Percentiles rank a stretch among this genome's conserved stretches.
Evolutionary conservation across 805 yeast genomes (phyloP).

Genomic region (Ogataea pini): DNA sequence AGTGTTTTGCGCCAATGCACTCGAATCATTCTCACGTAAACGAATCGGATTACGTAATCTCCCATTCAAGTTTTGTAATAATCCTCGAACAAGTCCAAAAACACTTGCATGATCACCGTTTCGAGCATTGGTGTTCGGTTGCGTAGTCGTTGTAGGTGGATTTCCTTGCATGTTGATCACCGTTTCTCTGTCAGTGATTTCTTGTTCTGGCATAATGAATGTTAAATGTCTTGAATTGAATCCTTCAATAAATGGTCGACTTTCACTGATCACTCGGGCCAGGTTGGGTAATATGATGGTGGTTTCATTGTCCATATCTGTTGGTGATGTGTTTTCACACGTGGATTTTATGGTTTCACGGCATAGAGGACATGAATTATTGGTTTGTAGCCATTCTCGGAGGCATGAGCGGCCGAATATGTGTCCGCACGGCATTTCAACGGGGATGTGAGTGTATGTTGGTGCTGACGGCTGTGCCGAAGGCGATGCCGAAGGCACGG

Average conservation of each 20-base stretch:
- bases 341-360: slow-evolving; percentile 51
- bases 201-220: slow-evolving; percentile 35
- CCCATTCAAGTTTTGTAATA: slow-evolving; percentile 28
- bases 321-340: slow-evolving; percentile 20
- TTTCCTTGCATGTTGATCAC: slow-evolving; percentile 15
- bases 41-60: slow-evolving; percentile 25
- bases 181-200: slow-evolving; percentile 16
- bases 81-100: slow-evolving; percentile 26
- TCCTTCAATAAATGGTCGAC: slow-evolving; percentile 32
- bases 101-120: slow-evolving; percentile 21
- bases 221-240: slow-evolving; percentile 34
- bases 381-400: slow-evolving; percentile 75
- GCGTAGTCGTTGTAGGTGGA: not conserved
- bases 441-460: slow-evolving; percentile 58
- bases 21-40: slow-evolving; percentile 12
- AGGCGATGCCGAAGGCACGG: not conserved
- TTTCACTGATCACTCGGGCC: slow-evolving; percentile 36
- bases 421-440: slow-evolving; percentile 82
- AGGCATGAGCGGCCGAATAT: slow-evolving; percentile 85
- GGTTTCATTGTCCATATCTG: slow-evolving; percentile 25
- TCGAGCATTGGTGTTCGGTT: not conserved
- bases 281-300: slow-evolving; percentile 39
- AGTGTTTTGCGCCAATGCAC: slow-evolving; percentile 8
- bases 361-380: slow-evolving; percentile 85
- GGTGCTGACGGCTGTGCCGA: slow-evolving; percentile 17